Base-by-base conservation (phyloP, 1,284 basidiomycete genomes). In the Cystobasidium sp. region DNA sequence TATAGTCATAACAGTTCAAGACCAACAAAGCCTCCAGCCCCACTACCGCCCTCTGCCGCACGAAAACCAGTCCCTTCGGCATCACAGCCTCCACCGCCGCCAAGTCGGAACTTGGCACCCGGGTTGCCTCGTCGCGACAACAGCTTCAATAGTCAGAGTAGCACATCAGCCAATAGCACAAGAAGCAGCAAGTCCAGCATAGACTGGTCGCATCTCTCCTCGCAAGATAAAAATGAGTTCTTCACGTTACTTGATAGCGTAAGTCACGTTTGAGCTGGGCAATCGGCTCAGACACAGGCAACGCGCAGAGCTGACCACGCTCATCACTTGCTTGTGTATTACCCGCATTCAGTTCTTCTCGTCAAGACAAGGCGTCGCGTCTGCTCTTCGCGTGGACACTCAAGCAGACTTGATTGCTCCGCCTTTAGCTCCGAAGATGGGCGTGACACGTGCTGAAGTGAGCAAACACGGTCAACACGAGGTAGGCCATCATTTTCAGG, bases 201-300 rank as follows among this genome's bases (percentile, higher is more conserved):
- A 41, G 88, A 91, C 79, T 92, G 91, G 91, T 80, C 84, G 4
- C 88, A 90, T 80, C 83, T 92, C 53, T 86, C 87, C 0, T 77
- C 80, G 8, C 84, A 87, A 78, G 90, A 93, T 79, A 92, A 91
- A 80, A 82, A 87, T 44, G 86, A 83, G 18, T 88, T 92, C 79
- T 93, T 92, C 81, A 81, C 82, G 66, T 90, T 89, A 88, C 83
- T 92, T 18, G 91, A 93, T 79, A 89, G 91, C 79, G 92, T 89
- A 18, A 43, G 75, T 58, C 18, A n/a, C 12, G 24, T 10, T n/a
- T 16, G 16, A 58, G 12, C 22, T 31, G 12, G 31, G 31, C 31
- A 31, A 31, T 31, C 31, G 31, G 31, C 31, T 31, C 31, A 31
- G 31, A 31, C 31, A 31, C 31, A 31, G 31, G 31, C 31, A 31